Percentiles rank a stretch among this genome's conserved stretches.
phyloP scores from a whole-genome alignment of 345 rosid genomes.

The Murraya koenigii region DNA sequence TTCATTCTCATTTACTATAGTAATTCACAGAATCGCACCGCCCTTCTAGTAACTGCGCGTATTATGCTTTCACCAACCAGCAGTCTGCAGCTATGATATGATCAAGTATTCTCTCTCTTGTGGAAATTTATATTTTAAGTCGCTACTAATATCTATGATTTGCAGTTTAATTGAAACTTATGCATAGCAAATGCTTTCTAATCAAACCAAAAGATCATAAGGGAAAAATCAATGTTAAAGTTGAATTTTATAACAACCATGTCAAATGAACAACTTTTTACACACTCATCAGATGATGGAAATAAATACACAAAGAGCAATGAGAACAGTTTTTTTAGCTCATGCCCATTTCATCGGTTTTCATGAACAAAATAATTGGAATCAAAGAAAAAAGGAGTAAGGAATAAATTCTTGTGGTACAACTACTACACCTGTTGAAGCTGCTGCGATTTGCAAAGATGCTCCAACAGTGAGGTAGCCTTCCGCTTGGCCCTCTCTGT shows the following conservation, averaged over 20 bases:
- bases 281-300: slow-evolving; percentile 28
- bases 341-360: slow-evolving; percentile 30
- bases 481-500: slow-evolving; percentile 87
- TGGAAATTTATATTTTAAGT: no score
- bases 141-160: no score
- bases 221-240: not conserved
- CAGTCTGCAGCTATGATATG: no score
- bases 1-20: no score
- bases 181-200: not conserved
- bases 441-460: slow-evolving; percentile 49
- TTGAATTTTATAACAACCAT: slow-evolving; percentile 15
- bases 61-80: no score
- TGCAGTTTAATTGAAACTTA: not conserved
- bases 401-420: slow-evolving; percentile 6
- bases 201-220: not conserved
- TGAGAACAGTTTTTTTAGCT: slow-evolving; percentile 30
- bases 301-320: slow-evolving; percentile 31
- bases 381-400: slow-evolving; percentile 6
- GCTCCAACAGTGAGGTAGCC: slow-evolving; percentile 77
- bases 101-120: no score
- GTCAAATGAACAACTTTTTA: slow-evolving; percentile 29
- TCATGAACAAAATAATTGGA: slow-evolving; percentile 31
- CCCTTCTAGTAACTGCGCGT: no score
- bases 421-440: slow-evolving; percentile 23
- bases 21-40: no score